Conservation (phyloP, 2,329 filamentous ascomycete species). For the Pestalotiopsis sp. region DNA sequence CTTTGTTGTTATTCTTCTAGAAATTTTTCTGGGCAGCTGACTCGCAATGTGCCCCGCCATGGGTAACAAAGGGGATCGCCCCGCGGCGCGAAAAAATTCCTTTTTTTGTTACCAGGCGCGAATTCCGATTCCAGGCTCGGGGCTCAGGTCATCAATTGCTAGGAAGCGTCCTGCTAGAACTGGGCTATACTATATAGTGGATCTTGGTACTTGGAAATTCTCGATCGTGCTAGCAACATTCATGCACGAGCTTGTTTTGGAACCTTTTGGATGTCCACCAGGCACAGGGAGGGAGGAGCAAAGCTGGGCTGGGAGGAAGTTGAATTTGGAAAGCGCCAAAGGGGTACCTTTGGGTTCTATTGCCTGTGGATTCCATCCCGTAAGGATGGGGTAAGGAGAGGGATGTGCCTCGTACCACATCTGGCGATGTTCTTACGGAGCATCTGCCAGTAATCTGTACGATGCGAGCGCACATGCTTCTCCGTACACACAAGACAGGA, state of each 20-base stretch:
- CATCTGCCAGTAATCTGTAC: neutral
- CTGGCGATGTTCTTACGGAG: neutral
- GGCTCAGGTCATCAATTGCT: neutral
- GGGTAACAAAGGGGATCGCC: conserved; percentile 5
- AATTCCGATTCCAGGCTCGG: neutral
- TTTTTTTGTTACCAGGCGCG: neutral
- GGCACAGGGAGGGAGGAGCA: neutral
- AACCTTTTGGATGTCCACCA: neutral
- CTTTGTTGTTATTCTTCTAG: neutral
- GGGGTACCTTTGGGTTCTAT: neutral
- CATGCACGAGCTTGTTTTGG: conserved; percentile 8
- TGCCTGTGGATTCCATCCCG: conserved; percentile 11
- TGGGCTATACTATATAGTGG: conserved; percentile 1
- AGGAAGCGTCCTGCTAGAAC: neutral
- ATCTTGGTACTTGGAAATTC: conserved; percentile 1
- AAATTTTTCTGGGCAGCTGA: conserved; percentile 12
- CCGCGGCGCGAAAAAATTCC: neutral
- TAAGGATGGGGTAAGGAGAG: conserved; percentile 8
- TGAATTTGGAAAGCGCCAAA: too few relatives aligned
- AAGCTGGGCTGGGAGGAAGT: too few relatives aligned
- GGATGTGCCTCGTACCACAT: conserved; percentile 8
- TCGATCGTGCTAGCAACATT: neutral
- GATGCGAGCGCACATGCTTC: neutral
- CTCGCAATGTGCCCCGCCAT: conserved; percentile 9
- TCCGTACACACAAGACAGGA: neutral